Evolutionary conservation across 1,284 basidiomycete genomes (phyloP), one percentile per base, ranked within the genome.

Genomic region (Trametes pubescens): DNA sequence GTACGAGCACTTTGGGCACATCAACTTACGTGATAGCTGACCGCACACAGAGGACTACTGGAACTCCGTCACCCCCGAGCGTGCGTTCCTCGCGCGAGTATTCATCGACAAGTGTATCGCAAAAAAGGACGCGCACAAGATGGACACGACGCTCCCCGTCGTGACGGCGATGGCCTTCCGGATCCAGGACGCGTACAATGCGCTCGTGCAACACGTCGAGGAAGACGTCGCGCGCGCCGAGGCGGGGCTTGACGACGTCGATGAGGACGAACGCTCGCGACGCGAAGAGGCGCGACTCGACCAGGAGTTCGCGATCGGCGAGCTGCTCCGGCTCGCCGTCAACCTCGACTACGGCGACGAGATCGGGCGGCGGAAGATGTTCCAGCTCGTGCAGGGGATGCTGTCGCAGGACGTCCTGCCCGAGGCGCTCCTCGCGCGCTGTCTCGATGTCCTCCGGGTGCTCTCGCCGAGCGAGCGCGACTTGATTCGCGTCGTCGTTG

Each of bases 301-400:
- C 64, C 79, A 80, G 54, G 90, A 93, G 64, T 92, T 95, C 66
- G 80, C 96, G 16, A 84, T 98, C 35, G 85, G 88, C 2, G 94
- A 98, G 74, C 77, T 99, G 70, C 82, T 98, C 40, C 86, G 87
- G 59, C 86, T 98, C 57, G 91, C 93, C 0, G 84, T 95, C 34
- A 90, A 91, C 65, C 81, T 96, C 49, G 97, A 99, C 77, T 99
- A 96, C 71, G 90, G 89, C 34, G 98, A 99, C 78, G 96, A 99
- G 77, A 95, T 96, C 72, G 96, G 98, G 10, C 79, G 97, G 62
- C 81, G 96, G 64, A 96, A 95, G 79, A 93, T 98, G 83, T 97
- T 97, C 73, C 85, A 88, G 60, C 87, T 97, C 43, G 88, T 95
- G 66, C 87, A 93, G 66, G 91, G 95, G 64, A 96, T 97, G 92